A percentile compares a stretch with the other conserved stretches of the same genome.
Evolutionary conservation across 352 stramenopile genomes (phyloP).

Genomic region (Pythium dissotocum): DNA sequence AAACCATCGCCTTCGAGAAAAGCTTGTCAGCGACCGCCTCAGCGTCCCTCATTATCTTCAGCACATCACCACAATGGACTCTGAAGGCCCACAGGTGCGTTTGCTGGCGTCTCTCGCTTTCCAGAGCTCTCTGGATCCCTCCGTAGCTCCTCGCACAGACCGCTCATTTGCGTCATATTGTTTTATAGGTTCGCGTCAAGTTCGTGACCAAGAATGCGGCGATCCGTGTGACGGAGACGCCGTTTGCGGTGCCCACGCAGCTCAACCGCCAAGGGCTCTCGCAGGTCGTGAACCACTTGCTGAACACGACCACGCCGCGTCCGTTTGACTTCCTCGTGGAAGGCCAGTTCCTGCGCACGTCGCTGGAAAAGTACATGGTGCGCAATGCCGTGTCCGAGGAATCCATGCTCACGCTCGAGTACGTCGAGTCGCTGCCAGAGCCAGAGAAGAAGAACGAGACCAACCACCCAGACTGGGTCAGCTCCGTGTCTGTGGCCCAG

Average conservation of each 20-base stretch:
- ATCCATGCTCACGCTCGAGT: constrained; percentile 85
- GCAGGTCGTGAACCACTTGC: constrained; percentile 89
- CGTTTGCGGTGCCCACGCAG: constrained; percentile 83
- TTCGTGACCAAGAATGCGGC: constrained; percentile 89
- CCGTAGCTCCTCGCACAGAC: background rate
- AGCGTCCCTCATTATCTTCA: background rate
- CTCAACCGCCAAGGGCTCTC: constrained; percentile 82
- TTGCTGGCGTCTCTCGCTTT: constrained; percentile 1
- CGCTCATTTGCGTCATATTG: background rate
- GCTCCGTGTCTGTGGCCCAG: constrained; percentile 52
- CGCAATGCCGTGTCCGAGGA: constrained; percentile 72
- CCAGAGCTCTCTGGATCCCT: background rate
- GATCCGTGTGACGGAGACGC: constrained; percentile 89
- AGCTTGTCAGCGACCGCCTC: background rate
- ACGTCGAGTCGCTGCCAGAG: constrained; percentile 80
- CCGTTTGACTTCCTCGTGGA: constrained; percentile 90
- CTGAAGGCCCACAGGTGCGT: constrained; percentile 40
- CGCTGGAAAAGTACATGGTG: constrained; percentile 78
- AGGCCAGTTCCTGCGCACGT: constrained; percentile 69
- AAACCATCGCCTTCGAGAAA: constrained; percentile 1
- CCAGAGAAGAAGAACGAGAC: constrained; percentile 64
- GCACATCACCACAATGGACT: constrained; percentile 30
- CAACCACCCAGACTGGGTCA: constrained; percentile 88
- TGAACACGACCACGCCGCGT: constrained; percentile 53
- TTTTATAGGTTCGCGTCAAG: constrained; percentile 79